A percentile compares a stretch with the other conserved stretches of the same genome.
phyloP scores from a whole-genome alignment of 1,284 basidiomycete genomes.

The Marasmius tenuissimus region DNA sequence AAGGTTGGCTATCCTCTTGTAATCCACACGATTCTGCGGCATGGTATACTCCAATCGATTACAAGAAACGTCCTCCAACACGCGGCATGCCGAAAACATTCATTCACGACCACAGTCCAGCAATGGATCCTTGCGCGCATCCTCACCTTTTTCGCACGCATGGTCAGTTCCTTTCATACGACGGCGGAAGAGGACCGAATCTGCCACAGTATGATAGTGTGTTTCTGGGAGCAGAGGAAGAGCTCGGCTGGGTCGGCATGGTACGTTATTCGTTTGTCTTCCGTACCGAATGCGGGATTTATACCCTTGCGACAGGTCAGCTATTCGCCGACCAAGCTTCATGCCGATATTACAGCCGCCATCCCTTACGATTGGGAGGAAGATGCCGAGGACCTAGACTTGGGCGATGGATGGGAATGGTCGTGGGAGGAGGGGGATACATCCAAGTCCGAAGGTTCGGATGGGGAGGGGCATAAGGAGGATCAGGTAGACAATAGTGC shows the following conservation, averaged over 20 bases:
- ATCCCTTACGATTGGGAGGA: slow-evolving; percentile 36
- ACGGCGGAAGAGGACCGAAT: slow-evolving; percentile 38
- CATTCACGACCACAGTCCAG: slow-evolving; percentile 43
- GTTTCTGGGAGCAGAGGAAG: background rate
- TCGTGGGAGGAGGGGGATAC: background rate
- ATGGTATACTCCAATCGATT: slow-evolving; percentile 18
- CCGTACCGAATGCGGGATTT: background rate
- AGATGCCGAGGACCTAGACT: slow-evolving; percentile 40
- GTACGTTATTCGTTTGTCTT: background rate
- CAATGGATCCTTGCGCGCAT: slow-evolving; percentile 64
- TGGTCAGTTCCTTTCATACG: slow-evolving; percentile 47
- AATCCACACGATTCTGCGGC: slow-evolving; percentile 38
- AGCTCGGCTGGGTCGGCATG: background rate
- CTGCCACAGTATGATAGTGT: slow-evolving; percentile 21
- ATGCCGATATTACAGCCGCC: slow-evolving; percentile 60
- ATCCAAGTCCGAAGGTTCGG: background rate
- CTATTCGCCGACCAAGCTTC: slow-evolving; percentile 54
- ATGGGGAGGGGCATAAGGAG: slow-evolving; percentile 28
- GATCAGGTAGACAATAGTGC: background rate
- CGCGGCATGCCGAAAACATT: slow-evolving; percentile 34
- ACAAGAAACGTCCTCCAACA: background rate
- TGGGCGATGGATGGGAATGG: slow-evolving; percentile 35
- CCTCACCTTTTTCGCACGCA: slow-evolving; percentile 49
- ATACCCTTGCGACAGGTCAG: slow-evolving; percentile 50
- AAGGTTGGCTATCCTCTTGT: slow-evolving; percentile 35